A percentile compares a stretch with the other conserved stretches of the same genome.
These are phyloP conservation scores for Xylariaceae sp. DNA, from an alignment of 2,329 filamentous ascomycete genomes.

Conservation along the genomic window DNA sequence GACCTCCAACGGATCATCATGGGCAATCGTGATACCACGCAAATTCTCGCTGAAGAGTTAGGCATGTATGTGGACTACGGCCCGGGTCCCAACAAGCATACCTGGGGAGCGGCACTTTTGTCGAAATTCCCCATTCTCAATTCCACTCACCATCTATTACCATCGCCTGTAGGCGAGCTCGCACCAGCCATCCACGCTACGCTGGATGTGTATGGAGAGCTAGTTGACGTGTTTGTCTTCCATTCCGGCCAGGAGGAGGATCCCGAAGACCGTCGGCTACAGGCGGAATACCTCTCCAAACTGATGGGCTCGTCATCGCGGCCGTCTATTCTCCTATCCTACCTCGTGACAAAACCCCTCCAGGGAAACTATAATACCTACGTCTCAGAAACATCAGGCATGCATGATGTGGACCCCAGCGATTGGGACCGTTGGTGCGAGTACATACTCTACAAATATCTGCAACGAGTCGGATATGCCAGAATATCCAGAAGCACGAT, in stretches of 20 bases:
- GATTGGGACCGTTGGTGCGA: slow-evolving; percentile 99
- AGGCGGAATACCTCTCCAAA: slow-evolving; percentile 77
- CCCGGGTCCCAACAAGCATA: slow-evolving; percentile 97
- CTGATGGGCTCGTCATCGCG: slow-evolving; percentile 79
- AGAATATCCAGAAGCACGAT: slow-evolving; percentile 84
- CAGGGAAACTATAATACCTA: slow-evolving; percentile 97
- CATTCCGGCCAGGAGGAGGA: slow-evolving; percentile 98
- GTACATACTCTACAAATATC: slow-evolving; percentile 91
- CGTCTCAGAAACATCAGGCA: slow-evolving; percentile 77
- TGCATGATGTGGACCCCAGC: slow-evolving; percentile 87
- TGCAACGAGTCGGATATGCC: slow-evolving; percentile 83
- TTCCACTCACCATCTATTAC: slow-evolving; percentile 90
- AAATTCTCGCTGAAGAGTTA: slow-evolving; percentile 89
- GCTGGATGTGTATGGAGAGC: slow-evolving; percentile 81
- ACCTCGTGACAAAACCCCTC: slow-evolving; percentile 84
- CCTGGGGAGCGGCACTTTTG: slow-evolving; percentile 87
- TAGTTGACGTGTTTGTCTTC: slow-evolving; percentile 94
- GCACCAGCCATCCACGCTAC: slow-evolving; percentile 97
- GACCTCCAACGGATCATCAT: slow-evolving; percentile 98
- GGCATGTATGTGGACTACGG: slow-evolving; percentile 99
- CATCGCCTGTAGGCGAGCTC: slow-evolving; percentile 87
- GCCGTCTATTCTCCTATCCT: slow-evolving; percentile 80
- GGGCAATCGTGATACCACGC: slow-evolving; percentile 95
- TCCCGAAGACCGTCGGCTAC: slow-evolving; percentile 79
- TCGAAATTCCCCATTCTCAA: slow-evolving; percentile 98